Conservation (phyloP, 306 rosid species). For the Herpetospermum pedunculosum region DNA sequence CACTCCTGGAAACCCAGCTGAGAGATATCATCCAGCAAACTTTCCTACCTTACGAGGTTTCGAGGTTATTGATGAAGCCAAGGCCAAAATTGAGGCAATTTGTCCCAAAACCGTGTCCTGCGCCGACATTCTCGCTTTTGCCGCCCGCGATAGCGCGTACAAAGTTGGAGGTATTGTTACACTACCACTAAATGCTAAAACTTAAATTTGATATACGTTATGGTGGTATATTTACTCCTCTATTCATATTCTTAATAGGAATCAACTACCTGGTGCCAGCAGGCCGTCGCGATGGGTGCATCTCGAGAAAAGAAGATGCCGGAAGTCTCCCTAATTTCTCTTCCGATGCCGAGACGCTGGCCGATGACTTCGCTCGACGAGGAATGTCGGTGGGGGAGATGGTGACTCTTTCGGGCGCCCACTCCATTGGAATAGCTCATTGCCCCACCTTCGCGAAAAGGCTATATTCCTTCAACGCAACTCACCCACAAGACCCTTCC, state of each 20-base stretch:
- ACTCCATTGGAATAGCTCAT: constrained; percentile 25
- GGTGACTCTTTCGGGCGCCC: constrained; percentile 34
- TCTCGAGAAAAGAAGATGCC: constrained; percentile 10
- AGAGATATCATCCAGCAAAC: constrained; percentile 24
- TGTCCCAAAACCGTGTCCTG: constrained; percentile 31
- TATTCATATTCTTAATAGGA: too few relatives aligned
- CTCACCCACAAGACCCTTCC: constrained; percentile 21
- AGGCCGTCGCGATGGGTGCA: constrained; percentile 17
- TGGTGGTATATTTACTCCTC: too few relatives aligned
- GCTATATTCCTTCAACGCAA: constrained; percentile 17
- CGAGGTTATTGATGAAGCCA: constrained; percentile 23
- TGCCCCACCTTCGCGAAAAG: constrained; percentile 17
- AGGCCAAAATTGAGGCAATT: constrained; percentile 15
- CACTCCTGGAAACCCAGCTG: constrained; percentile 19
- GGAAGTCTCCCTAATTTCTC: constrained; percentile 3
- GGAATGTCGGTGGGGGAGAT: constrained; percentile 20
- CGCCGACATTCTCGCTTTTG: constrained; percentile 28
- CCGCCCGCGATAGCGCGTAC: constrained; percentile 23
- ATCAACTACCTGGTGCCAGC: constrained; percentile 18
- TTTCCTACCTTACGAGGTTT: constrained; percentile 25
- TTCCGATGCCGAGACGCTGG: constrained; percentile 3
- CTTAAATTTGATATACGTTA: too few relatives aligned
- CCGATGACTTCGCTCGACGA: not conserved
- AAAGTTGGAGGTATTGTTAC: constrained; percentile 13
- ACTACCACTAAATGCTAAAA: too few relatives aligned